phyloP scores from a whole-genome alignment of 2,329 filamentous ascomycete species.

The Claviceps paspali region DNA sequence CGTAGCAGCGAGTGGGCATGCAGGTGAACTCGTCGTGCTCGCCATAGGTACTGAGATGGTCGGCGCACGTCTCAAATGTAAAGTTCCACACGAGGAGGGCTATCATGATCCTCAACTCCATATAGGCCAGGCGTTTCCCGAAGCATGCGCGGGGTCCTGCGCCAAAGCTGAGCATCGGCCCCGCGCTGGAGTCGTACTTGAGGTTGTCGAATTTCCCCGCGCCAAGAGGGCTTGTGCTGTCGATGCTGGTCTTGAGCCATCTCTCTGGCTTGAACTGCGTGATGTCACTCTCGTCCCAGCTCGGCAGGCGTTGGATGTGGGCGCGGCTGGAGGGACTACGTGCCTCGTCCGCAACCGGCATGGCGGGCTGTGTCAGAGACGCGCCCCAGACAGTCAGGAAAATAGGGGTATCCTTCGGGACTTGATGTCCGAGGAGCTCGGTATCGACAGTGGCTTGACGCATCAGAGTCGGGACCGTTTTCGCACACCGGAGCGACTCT shows the following conservation, averaged over 20 bases:
- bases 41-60: background rate
- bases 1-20: background rate
- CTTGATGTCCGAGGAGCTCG: constrained; percentile 15
- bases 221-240: background rate
- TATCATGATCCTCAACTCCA: constrained; percentile 14
- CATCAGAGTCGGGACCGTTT: constrained; percentile 12
- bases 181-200: background rate
- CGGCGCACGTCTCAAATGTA: background rate
- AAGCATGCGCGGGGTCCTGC: constrained; percentile 13
- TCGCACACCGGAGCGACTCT: constrained; percentile 18
- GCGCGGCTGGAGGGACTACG: constrained; percentile 9
- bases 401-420: constrained; percentile 20
- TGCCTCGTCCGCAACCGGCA: constrained; percentile 2
- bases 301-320: constrained; percentile 8
- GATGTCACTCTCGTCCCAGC: constrained; percentile 13
- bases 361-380: constrained; percentile 1
- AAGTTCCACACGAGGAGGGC: constrained; percentile 15
- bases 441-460: constrained; percentile 18
- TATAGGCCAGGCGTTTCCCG: constrained; percentile 13
- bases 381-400: constrained; percentile 14
- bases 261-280: constrained; percentile 20
- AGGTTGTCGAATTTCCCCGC: background rate
- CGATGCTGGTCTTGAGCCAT: constrained; percentile 16
- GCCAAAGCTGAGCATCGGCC: constrained; percentile 11
- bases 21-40: background rate